Percentiles rank a stretch among this genome's conserved stretches.
These are phyloP conservation scores for Coprinellus micaceus DNA, from an alignment of 768 basidiomycete species.

Conservation along the genomic window DNA sequence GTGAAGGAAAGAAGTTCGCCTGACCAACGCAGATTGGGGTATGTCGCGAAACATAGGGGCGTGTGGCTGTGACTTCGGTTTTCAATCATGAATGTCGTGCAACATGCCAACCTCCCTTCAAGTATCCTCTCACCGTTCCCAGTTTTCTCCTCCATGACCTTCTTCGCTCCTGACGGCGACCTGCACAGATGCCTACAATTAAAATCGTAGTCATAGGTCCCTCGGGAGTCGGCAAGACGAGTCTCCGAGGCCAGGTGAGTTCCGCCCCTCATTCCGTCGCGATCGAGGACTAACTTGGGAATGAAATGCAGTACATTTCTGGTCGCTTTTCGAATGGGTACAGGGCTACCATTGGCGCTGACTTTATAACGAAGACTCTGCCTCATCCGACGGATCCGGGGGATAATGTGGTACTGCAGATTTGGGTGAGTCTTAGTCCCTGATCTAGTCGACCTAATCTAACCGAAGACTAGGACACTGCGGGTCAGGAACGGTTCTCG, in stretches of 20 bases:
- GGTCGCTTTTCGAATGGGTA: constrained; percentile 74
- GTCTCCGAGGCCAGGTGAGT: constrained; percentile 68
- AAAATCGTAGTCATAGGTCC: constrained; percentile 82
- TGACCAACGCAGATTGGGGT: too few species aligned
- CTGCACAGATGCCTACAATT: constrained; percentile 56
- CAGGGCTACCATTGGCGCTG: constrained; percentile 84
- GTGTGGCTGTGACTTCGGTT: neutral
- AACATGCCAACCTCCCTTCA: neutral
- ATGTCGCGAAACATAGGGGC: neutral
- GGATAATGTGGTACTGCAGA: constrained; percentile 65
- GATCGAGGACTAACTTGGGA: neutral
- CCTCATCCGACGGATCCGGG: constrained; percentile 53
- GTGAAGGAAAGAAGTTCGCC: too few species aligned
- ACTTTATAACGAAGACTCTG: constrained; percentile 77
- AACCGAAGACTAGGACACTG: constrained; percentile 59
- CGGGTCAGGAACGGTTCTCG: constrained; percentile 87
- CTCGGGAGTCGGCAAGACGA: constrained; percentile 84
- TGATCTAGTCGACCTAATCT: neutral
- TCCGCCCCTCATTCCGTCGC: neutral
- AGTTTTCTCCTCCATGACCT: constrained; percentile 11
- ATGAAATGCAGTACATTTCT: constrained; percentile 60
- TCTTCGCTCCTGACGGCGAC: constrained; percentile 6
- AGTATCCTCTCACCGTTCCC: neutral
- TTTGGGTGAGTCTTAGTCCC: constrained; percentile 35
- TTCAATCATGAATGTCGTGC: neutral